Conservation (phyloP, 768 basidiomycete species). For the Guyanaporus albipodus region DNA sequence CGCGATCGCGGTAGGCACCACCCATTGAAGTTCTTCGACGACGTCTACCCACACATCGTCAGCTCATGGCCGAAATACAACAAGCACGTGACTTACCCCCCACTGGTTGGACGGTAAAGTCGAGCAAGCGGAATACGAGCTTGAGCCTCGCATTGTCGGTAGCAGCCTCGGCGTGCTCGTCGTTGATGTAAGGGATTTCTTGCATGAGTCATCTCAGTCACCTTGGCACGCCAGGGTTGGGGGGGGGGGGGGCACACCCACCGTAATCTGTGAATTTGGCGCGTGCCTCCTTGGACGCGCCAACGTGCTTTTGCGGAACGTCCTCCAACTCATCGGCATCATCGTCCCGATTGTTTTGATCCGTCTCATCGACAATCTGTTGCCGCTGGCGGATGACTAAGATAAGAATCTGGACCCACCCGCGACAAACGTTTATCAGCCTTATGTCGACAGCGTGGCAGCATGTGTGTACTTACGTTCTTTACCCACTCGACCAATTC, state of each 20-base stretch:
- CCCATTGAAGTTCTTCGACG: constrained; percentile 78
- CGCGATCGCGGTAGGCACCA: constrained; percentile 66
- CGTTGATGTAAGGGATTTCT: constrained; percentile 72
- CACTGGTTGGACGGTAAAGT: constrained; percentile 61
- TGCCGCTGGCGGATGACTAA: constrained; percentile 57
- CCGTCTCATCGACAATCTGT: constrained; percentile 58
- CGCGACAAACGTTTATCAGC: constrained; percentile 12
- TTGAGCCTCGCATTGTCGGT: constrained; percentile 78
- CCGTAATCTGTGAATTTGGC: constrained; percentile 72
- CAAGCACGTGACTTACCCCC: constrained; percentile 48
- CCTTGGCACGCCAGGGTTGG: not conserved
- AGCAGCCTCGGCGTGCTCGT: constrained; percentile 73
- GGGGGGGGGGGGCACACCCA: no score
- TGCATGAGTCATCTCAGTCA: constrained; percentile 29
- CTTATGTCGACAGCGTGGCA: constrained; percentile 19
- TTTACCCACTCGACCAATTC: constrained; percentile 76
- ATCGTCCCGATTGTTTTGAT: constrained; percentile 39
- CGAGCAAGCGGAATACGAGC: constrained; percentile 76
- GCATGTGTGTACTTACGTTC: constrained; percentile 52
- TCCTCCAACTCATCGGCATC: constrained; percentile 34
- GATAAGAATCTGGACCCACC: constrained; percentile 49
- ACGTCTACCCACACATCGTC: constrained; percentile 40
- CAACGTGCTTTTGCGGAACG: constrained; percentile 21
- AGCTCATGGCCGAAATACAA: not conserved
- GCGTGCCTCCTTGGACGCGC: constrained; percentile 66